A percentile compares a stretch with the other conserved stretches of the same genome.
Conservation (phyloP, 2,329 filamentous ascomycete species). For the Cercospora janseana region DNA sequence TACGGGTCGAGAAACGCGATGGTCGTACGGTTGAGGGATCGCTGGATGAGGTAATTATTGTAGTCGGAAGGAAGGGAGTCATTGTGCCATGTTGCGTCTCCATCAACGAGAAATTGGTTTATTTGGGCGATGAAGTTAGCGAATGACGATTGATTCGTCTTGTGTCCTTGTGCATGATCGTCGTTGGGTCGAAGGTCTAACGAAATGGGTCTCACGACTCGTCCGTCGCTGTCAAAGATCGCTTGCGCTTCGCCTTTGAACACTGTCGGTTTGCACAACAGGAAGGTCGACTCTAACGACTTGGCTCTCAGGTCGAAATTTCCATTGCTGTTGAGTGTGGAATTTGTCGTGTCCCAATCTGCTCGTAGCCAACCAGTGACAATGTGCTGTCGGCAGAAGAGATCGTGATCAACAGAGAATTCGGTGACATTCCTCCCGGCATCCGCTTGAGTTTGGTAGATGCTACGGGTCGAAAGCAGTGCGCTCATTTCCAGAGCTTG, state of each 20-base stretch:
- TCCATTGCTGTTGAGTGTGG: not conserved
- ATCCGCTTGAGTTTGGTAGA: not conserved
- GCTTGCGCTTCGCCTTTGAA: slow-evolving; percentile 38
- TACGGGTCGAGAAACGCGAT: slow-evolving; percentile 41
- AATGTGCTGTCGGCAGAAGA: slow-evolving; percentile 27
- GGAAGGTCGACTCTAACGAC: slow-evolving; percentile 27
- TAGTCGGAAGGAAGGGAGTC: slow-evolving; percentile 47
- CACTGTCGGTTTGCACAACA: slow-evolving; percentile 42
- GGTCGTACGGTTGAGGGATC: slow-evolving; percentile 33
- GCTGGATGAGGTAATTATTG: slow-evolving; percentile 49
- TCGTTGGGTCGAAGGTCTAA: not conserved
- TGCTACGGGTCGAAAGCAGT: slow-evolving; percentile 8
- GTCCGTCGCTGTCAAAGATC: slow-evolving; percentile 36
- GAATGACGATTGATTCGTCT: not conserved
- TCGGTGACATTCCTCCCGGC: not conserved
- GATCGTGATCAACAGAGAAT: slow-evolving; percentile 7
- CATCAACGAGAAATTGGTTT: slow-evolving; percentile 23
- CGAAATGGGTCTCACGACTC: slow-evolving; percentile 22
- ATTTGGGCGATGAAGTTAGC: slow-evolving; percentile 19
- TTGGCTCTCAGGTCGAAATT: not conserved
- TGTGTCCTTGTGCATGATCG: not conserved
- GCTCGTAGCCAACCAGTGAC: slow-evolving; percentile 35
- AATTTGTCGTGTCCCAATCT: slow-evolving; percentile 19
- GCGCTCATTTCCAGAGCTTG: slow-evolving; percentile 14
- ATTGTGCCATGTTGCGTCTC: slow-evolving; percentile 48